Evolutionary conservation across 2,329 filamentous ascomycete species (phyloP).

Genomic region (Sarocladium oryzae): DNA sequence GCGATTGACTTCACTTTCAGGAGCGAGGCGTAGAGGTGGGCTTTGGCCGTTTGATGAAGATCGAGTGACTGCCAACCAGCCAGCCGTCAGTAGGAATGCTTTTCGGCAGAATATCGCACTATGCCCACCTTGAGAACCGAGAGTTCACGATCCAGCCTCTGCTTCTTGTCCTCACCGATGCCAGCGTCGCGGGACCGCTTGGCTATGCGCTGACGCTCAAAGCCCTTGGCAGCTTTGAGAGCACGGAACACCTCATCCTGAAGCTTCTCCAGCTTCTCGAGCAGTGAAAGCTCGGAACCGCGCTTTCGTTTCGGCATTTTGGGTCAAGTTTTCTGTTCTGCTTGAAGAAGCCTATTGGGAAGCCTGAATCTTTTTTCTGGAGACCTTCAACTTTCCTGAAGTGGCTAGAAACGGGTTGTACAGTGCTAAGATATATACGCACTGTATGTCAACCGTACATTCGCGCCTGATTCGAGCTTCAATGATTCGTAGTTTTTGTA

Average conservation of each 20-base stretch:
- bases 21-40: conserved; percentile 48
- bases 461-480: too few species aligned
- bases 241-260: conserved; percentile 58
- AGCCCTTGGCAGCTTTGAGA: conserved; percentile 66
- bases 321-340: background rate
- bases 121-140: conserved; percentile 43
- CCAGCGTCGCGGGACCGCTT: conserved; percentile 47
- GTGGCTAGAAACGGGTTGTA: background rate
- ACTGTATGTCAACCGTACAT: too few species aligned
- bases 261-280: conserved; percentile 45
- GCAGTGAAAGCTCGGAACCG: conserved; percentile 34
- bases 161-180: conserved; percentile 40
- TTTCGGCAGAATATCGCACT: background rate
- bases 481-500: too few species aligned
- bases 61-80: conserved; percentile 41
- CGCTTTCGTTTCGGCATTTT: conserved; percentile 55
- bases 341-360: background rate
- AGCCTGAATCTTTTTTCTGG: conserved; percentile 8
- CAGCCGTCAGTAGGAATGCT: background rate
- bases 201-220: conserved; percentile 71
- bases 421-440: background rate
- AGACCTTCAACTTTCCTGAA: conserved; percentile 7
- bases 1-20: conserved; percentile 48
- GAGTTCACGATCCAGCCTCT: conserved; percentile 56
- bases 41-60: conserved; percentile 49